Base-by-base conservation (phyloP, 306 rosid genomes). In the Urtica urens region DNA sequence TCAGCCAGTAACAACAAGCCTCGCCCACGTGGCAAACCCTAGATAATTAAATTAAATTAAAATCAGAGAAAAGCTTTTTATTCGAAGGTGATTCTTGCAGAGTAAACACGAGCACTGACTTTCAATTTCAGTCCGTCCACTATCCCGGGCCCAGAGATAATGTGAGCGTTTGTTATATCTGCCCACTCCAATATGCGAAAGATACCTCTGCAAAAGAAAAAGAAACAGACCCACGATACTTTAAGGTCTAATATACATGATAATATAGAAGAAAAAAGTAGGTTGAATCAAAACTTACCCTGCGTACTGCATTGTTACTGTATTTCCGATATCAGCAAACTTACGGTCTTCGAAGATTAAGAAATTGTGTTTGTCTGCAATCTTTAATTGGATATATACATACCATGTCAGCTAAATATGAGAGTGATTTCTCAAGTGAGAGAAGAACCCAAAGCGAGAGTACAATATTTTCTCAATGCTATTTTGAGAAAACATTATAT, bases 171-270 rank as follows among this genome's bases (percentile, higher is more conserved):
- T 33, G 74, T 73, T 11, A 88, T 88, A 63, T 88, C 95, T 33
- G 96, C 96, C 96, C 95, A 88, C 18, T 88, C 93, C 78, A 81
- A 64, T 66, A 83, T 88, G 30, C 5, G 96, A 68, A 83, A 83
- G 60, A 88, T 76, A 46, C 96, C 95, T 34, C 93, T 88, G 71
- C 60, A 58, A 62, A 53, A n/a, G n/a, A 22, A 49, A 48, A 51
- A 38, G 24, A 65, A 44, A 24, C 49, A 51, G 39, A 28, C 52
- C 23, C 52, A 51, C 34, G 31, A 31, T 45, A 49, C 18, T 44
- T 28, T 54, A 33, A 33, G 48, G n/a, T n/a, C n/a, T n/a, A n/a
- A n/a, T n/a, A n/a, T n/a, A n/a, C 23, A 23, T 45, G 22, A 12
- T 37, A 51, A 11, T 51, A 37, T 40, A 22, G 30, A 27, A 15